These are phyloP conservation scores for Fraxinus sp. DNA, from an alignment of 305 asterid genomes.

Conservation along the genomic window DNA sequence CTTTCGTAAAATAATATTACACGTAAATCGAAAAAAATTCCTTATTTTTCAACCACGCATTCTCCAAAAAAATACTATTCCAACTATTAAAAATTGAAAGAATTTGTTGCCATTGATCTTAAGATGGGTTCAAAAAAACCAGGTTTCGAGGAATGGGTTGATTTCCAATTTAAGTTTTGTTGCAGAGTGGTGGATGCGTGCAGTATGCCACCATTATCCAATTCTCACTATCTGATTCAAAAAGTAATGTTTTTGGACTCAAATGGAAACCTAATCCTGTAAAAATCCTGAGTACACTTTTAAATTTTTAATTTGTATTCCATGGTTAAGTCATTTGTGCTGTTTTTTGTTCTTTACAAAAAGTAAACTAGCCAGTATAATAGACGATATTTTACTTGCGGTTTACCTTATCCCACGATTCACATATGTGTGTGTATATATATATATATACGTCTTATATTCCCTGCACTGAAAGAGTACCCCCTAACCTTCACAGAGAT, in stretches of 20 bases:
- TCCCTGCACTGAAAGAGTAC: slow-evolving; percentile 37
- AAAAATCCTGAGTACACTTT: background rate
- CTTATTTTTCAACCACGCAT: too few species aligned
- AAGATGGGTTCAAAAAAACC: slow-evolving; percentile 25
- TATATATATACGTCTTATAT: background rate
- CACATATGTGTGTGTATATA: background rate
- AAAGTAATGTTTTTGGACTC: background rate
- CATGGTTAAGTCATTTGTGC: background rate
- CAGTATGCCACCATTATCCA: background rate
- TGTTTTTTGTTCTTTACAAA: background rate
- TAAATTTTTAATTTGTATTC: background rate
- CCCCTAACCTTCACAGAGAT: slow-evolving; percentile 31
- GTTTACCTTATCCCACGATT: background rate
- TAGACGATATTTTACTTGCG: background rate
- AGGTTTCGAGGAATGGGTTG: background rate
- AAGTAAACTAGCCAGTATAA: background rate
- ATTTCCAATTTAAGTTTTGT: background rate
- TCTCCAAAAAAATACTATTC: too few species aligned
- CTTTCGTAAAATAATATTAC: too few species aligned
- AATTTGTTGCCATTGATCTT: background rate
- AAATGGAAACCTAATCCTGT: background rate
- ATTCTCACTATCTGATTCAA: background rate
- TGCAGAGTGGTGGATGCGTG: background rate
- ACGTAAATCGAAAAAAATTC: too few species aligned
- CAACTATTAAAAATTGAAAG: too few species aligned